These are phyloP conservation scores for Blastobotrys illinoisensis DNA, from an alignment of 1,139 yeast species.

Conservation along the genomic window DNA sequence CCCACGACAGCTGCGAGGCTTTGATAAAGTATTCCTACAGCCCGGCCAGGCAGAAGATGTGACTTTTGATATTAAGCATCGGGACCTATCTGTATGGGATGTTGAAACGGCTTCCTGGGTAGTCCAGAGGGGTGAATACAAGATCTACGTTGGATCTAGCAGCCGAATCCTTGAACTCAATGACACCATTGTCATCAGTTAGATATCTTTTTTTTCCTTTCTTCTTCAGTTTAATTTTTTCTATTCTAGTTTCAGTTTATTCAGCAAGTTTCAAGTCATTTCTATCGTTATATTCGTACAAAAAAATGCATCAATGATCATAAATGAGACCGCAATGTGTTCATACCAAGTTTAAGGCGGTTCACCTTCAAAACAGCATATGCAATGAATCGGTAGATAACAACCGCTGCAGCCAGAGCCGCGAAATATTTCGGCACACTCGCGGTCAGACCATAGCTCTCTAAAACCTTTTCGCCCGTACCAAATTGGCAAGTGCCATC, in stretches of 20 bases:
- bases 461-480: slow-evolving; percentile 47
- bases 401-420: slow-evolving; percentile 31
- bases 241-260: too few species aligned
- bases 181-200: slow-evolving; percentile 1
- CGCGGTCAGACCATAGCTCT: slow-evolving; percentile 39
- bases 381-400: slow-evolving; percentile 38
- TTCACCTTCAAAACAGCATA: slow-evolving; percentile 24
- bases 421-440: slow-evolving; percentile 33
- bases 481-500: slow-evolving; percentile 41
- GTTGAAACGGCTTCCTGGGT: slow-evolving; percentile 54
- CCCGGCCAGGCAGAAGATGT: slow-evolving; percentile 41
- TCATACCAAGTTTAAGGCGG: slow-evolving; percentile 26
- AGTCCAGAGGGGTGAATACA: slow-evolving; percentile 53
- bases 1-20: slow-evolving; percentile 51
- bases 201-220: too few species aligned
- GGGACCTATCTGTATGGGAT: slow-evolving; percentile 61
- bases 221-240: too few species aligned
- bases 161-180: slow-evolving; percentile 47
- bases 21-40: slow-evolving; percentile 50
- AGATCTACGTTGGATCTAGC: slow-evolving; percentile 48
- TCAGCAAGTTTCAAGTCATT: too few species aligned
- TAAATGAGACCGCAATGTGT: slow-evolving; percentile 5
- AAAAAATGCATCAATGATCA: slow-evolving; percentile 8
- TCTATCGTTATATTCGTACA: too few species aligned
- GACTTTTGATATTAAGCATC: slow-evolving; percentile 45